Base-by-base conservation (phyloP, 1,139 yeast species). In the Scheffersomyces insectosa region DNA sequence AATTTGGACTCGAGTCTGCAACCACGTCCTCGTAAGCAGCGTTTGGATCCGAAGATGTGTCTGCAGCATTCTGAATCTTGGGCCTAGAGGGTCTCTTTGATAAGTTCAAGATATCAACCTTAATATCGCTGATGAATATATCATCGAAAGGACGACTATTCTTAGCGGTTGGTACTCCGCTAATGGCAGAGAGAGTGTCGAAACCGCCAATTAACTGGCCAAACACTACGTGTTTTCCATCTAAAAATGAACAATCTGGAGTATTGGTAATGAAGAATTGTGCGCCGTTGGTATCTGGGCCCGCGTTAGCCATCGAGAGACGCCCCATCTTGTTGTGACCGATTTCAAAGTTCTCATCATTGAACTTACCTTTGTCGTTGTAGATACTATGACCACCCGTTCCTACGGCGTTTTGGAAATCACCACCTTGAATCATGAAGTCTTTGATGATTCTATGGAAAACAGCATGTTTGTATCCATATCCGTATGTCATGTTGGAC, bases 211-310 rank as follows among this genome's bases (percentile, higher is more conserved):
- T 62, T 7, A 80, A 66, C 46, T 71, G 75, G 2, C 85, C 87
- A 57, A 82, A 80, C 0, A 81, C 76, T 11, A 83, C 82, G 50
- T 80, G 80, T 39, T 68, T 66, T 2, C 83, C 83, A 56, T 82
- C 82, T 45, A 83, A 63, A 34, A 57, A 56, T 10, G 42, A 29
- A 23, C 40, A 28, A 13, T 53, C 46, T 4, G 62, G 59, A 4
- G 40, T 52, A 14, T 66, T 65, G 41, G 71, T 62, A 38, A 73
- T 70, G 57, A 72, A 73, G 38, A 68, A 68, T 47, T 70, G 76
- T 7, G 65, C 70, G 1, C 75, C 74, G 48, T 72, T 73, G 42
- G 76, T 70, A 48, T 71, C 60, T 6, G 67, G 63, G 0, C 77
- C 77, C 2, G 66, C 54, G 52, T 70, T 72, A 38, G 77, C 77